phyloP scores from a whole-genome alignment of 768 basidiomycete genomes.

The Lyophyllum decastes region DNA sequence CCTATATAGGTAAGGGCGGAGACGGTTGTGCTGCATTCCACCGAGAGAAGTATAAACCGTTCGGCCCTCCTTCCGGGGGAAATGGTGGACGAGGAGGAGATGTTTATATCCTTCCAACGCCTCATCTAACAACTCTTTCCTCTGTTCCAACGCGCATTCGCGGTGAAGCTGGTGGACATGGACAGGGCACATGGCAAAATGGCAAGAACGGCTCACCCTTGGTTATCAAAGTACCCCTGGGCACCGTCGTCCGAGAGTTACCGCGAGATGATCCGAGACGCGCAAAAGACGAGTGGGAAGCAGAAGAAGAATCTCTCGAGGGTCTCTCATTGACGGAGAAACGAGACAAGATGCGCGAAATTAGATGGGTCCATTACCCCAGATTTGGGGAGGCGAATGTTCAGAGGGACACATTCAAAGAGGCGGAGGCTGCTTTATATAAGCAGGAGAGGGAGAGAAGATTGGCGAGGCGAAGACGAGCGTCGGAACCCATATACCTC shows the following conservation, averaged over 20 bases:
- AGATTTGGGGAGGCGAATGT: conserved; percentile 61
- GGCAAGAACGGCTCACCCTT: conserved; percentile 74
- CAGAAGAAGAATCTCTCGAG: conserved; percentile 60
- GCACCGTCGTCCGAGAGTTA: conserved; percentile 85
- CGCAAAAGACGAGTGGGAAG: conserved; percentile 70
- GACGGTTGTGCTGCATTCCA: conserved; percentile 93
- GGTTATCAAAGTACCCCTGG: conserved; percentile 82
- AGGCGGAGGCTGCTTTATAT: conserved; percentile 64
- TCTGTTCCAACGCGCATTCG: conserved; percentile 68
- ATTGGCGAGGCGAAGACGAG: conserved; percentile 43
- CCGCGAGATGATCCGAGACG: conserved; percentile 65
- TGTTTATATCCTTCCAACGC: conserved; percentile 81
- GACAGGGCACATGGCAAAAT: conserved; percentile 86
- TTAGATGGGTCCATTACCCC: conserved; percentile 84
- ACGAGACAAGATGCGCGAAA: conserved; percentile 60
- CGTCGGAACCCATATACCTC: conserved; percentile 47
- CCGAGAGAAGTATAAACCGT: conserved; percentile 81
- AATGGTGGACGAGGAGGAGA: conserved; percentile 89
- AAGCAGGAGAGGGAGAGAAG: conserved; percentile 64
- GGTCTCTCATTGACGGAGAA: conserved; percentile 49
- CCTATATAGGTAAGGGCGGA: conserved; percentile 75
- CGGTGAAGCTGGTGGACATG: conserved; percentile 67
- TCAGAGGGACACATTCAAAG: conserved; percentile 64
- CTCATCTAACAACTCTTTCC: conserved; percentile 76
- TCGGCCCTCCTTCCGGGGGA: conserved; percentile 91